phyloP scores from a whole-genome alignment of 495 filamentous ascomycete genomes.

The Podospora bellae-mahoneyi region DNA sequence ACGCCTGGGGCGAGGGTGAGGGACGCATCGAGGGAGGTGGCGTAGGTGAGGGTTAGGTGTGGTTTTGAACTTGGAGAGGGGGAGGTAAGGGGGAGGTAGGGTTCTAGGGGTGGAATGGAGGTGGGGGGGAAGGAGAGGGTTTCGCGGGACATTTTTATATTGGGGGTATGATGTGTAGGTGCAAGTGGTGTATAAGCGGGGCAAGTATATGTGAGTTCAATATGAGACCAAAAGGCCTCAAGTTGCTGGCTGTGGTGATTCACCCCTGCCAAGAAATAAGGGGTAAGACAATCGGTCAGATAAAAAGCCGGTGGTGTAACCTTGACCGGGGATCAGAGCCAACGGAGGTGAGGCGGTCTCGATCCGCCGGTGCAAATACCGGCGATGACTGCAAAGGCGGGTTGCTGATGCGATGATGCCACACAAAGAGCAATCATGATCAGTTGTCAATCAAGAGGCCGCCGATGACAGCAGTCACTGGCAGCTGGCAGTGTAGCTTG shows the following conservation, averaged over 20 bases:
- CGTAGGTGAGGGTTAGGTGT: slow-evolving; percentile 74
- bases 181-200: background rate
- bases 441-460: background rate
- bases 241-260: background rate
- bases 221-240: background rate
- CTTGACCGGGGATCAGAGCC: background rate
- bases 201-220: background rate
- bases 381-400: background rate
- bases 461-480: background rate
- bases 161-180: background rate
- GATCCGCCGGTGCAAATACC: background rate
- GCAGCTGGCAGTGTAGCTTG: background rate
- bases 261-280: background rate
- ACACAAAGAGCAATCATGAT: background rate
- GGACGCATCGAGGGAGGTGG: slow-evolving; percentile 80
- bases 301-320: background rate
- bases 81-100: slow-evolving; percentile 15
- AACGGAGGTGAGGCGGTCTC: background rate
- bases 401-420: background rate
- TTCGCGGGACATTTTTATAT: slow-evolving; percentile 1
- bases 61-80: slow-evolving; percentile 13
- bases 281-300: background rate
- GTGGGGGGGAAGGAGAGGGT: slow-evolving; percentile 14
- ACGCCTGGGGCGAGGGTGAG: slow-evolving; percentile 70
- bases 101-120: slow-evolving; percentile 13